phyloP scores from a whole-genome alignment of 345 rosid genomes.

The Euphorbia lathyris region DNA sequence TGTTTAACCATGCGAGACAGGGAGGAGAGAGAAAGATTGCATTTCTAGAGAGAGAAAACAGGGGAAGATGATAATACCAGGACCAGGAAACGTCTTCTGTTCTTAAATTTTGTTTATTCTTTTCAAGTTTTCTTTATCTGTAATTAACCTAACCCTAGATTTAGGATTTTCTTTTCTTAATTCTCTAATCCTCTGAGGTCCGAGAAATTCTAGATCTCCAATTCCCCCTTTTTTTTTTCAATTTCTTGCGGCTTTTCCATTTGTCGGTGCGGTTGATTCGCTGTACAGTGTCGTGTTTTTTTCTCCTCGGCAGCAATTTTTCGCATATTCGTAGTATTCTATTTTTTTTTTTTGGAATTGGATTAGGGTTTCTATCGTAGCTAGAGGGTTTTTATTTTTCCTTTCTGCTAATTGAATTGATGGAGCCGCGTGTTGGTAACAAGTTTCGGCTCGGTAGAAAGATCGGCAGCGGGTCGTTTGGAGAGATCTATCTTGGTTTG shows the following conservation, averaged over 20 bases:
- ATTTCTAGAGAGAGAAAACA: not conserved
- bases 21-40: slow-evolving; percentile 9
- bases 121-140: not conserved
- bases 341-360: not conserved
- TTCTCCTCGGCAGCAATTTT: not conserved
- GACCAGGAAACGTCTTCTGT: slow-evolving; percentile 3
- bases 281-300: slow-evolving; percentile 9
- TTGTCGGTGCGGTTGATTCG: slow-evolving; percentile 33
- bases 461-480: slow-evolving; percentile 99
- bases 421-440: slow-evolving; percentile 91
- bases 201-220: slow-evolving; percentile 25
- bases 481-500: slow-evolving; percentile 98
- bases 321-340: not conserved
- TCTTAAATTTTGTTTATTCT: not conserved
- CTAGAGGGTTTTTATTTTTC: slow-evolving; percentile 13
- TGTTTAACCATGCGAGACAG: not conserved
- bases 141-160: slow-evolving; percentile 17
- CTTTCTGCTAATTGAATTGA: slow-evolving; percentile 11
- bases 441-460: slow-evolving; percentile 90
- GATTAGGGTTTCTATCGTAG: slow-evolving; percentile 13
- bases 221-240: not conserved
- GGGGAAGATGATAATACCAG: not conserved
- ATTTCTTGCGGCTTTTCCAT: slow-evolving; percentile 10
- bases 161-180: not conserved
- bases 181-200: not conserved